Base-by-base conservation (phyloP, 2,329 filamentous ascomycete genomes). In the Fusarium palustre region DNA sequence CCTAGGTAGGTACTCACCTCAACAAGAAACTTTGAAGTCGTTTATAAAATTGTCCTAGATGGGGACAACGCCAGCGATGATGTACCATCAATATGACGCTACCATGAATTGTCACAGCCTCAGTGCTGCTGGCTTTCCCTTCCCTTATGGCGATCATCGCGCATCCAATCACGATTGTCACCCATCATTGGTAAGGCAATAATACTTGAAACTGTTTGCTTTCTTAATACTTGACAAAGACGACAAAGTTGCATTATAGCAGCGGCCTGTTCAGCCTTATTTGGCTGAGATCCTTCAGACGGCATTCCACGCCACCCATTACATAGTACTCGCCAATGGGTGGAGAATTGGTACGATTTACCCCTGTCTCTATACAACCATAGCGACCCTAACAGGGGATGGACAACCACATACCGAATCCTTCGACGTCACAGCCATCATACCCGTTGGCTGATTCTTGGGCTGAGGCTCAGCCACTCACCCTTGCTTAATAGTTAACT, bases 391-490 rank as follows among this genome's bases (percentile, higher is more conserved):
- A 39, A 16, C 28, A 31, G 34, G 63, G 42, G 36, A 63, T 63
- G 43, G 16, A 36, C 39, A 11, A 24, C 10, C 53, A 46, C 30
- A 58, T 11, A 30, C 20, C 20, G 20, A 54, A 65, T 65, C 62
- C 62, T 65, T 66, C 42, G 12, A 66, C 54, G 54, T 60, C 61
- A 65, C 22, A 18, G 20, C 24, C 5, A 22, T 24, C 7, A 11
- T 34, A 50, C 20, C 4, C 22, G 60, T 65, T 59, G 62, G 61
- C 8, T 48, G 33, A 38, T 33, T 5, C 3, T 18, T 38, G 62
- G 60, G 41, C 62, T 59, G 41, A 43, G 54, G 20, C 61, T 45
- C 34, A 65, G 60, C 60, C 61, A 59, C 47, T 54, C 31, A 16
- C 41, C 41, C 28, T 33, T 52, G 34, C 6, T 55, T 22, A 22